A percentile compares a stretch with the other conserved stretches of the same genome.
These are phyloP conservation scores for Neurospora sp. DNA, from an alignment of 495 filamentous ascomycete genomes.

Conservation along the genomic window DNA sequence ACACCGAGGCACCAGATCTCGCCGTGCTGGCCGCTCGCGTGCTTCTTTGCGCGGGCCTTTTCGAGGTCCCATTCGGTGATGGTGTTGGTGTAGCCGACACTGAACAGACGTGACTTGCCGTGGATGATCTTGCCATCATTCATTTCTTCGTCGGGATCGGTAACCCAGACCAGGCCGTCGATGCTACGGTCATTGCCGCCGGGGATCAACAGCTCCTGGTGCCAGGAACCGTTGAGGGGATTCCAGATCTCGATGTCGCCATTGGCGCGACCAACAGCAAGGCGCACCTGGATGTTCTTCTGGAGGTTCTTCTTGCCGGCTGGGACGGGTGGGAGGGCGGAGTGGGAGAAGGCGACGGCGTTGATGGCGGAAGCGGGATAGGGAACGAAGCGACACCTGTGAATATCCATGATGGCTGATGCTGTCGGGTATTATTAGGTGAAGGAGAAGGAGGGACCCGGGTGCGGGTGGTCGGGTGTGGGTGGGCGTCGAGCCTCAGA, in stretches of 20 bases:
- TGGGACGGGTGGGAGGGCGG: slow-evolving; percentile 50
- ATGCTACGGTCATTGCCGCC: slow-evolving; percentile 82
- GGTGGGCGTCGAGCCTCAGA: slow-evolving; percentile 1
- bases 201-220: slow-evolving; percentile 74
- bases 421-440: slow-evolving; percentile 1
- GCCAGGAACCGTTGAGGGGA: slow-evolving; percentile 73
- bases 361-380: slow-evolving; percentile 91
- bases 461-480: neutral
- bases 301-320: slow-evolving; percentile 44
- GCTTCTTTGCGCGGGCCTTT: slow-evolving; percentile 60
- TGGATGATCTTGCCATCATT: slow-evolving; percentile 47
- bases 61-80: slow-evolving; percentile 93
- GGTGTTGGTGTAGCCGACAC: slow-evolving; percentile 84
- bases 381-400: slow-evolving; percentile 94
- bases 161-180: slow-evolving; percentile 87
- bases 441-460: neutral
- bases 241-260: slow-evolving; percentile 99
- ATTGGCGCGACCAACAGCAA: slow-evolving; percentile 87
- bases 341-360: slow-evolving; percentile 84
- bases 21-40: slow-evolving; percentile 85
- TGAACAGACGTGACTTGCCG: slow-evolving; percentile 81
- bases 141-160: slow-evolving; percentile 63
- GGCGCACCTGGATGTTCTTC: slow-evolving; percentile 41
- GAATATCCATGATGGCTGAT: slow-evolving; percentile 68
- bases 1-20: slow-evolving; percentile 93